phyloP scores from a whole-genome alignment of 2,329 filamentous ascomycete genomes.

The Corinectria fuckeliana region DNA sequence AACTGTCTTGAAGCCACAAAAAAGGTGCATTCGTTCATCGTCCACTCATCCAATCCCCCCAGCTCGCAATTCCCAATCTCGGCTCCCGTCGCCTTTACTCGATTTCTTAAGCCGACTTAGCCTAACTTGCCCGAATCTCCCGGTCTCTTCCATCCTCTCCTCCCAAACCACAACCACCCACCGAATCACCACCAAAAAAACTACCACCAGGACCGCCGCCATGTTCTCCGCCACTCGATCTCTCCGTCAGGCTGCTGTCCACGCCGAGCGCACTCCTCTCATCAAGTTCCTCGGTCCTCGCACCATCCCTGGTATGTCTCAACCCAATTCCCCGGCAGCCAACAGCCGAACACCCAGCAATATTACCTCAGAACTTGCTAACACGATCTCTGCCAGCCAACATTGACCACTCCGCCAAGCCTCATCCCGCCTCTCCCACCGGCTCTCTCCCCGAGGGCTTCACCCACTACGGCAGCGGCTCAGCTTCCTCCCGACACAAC shows the following conservation, averaged over 20 bases:
- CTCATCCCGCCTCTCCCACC: slow-evolving; percentile 75
- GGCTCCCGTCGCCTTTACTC: slow-evolving; percentile 4
- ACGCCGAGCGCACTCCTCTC: slow-evolving; percentile 65
- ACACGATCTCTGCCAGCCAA: slow-evolving; percentile 56
- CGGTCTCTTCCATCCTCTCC: slow-evolving; percentile 15
- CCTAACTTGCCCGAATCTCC: slow-evolving; percentile 13
- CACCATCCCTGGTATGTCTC: slow-evolving; percentile 60
- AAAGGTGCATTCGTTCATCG: not conserved
- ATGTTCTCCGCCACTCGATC: slow-evolving; percentile 64
- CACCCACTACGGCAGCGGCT: slow-evolving; percentile 43
- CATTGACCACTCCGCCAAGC: slow-evolving; percentile 75
- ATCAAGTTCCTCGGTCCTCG: slow-evolving; percentile 69
- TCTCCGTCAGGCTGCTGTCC: slow-evolving; percentile 65
- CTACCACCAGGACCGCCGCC: slow-evolving; percentile 23
- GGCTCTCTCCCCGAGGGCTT: slow-evolving; percentile 66
- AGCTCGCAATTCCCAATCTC: slow-evolving; percentile 6
- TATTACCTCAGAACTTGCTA: slow-evolving; percentile 18
- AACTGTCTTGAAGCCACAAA: not conserved
- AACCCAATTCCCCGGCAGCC: not conserved
- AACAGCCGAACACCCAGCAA: not conserved
- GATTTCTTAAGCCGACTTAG: slow-evolving; percentile 12
- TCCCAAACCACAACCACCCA: slow-evolving; percentile 13
- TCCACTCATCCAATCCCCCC: slow-evolving; percentile 18
- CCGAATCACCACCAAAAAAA: slow-evolving; percentile 7
- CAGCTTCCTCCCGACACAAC: slow-evolving; percentile 53